These are phyloP conservation scores for Neonectria ditissima DNA, from an alignment of 2,329 filamentous ascomycete genomes.

Conservation along the genomic window DNA sequence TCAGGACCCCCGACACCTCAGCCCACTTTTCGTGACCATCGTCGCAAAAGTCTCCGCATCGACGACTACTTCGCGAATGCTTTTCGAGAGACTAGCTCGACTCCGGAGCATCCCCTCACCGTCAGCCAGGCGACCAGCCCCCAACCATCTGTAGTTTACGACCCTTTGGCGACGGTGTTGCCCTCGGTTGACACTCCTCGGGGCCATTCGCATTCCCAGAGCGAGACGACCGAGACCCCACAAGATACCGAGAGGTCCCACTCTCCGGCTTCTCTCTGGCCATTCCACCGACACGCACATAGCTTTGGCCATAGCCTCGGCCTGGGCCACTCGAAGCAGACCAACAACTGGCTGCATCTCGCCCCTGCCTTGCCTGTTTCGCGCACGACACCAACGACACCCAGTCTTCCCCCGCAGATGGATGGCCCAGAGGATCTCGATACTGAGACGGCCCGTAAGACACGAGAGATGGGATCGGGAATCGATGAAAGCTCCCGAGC, in stretches of 20 bases:
- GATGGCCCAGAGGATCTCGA: slow-evolving; percentile 58
- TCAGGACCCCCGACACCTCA: slow-evolving; percentile 62
- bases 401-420: slow-evolving; percentile 49
- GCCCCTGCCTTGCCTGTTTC: slow-evolving; percentile 40
- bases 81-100: slow-evolving; percentile 49
- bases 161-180: slow-evolving; percentile 55
- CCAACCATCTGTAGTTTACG: slow-evolving; percentile 49
- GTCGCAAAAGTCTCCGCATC: slow-evolving; percentile 66
- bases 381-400: slow-evolving; percentile 51
- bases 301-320: slow-evolving; percentile 56
- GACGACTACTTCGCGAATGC: slow-evolving; percentile 65
- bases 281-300: slow-evolving; percentile 55
- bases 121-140: slow-evolving; percentile 41
- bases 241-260: slow-evolving; percentile 40
- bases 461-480: slow-evolving; percentile 53
- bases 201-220: slow-evolving; percentile 42
- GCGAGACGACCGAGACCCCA: slow-evolving; percentile 40
- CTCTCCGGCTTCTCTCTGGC: slow-evolving; percentile 44
- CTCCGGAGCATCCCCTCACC: slow-evolving; percentile 41
- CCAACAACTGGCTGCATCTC: slow-evolving; percentile 55
- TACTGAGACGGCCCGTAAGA: slow-evolving; percentile 50
- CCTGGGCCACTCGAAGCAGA: slow-evolving; percentile 2
- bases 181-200: slow-evolving; percentile 45
- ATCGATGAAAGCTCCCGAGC: slow-evolving; percentile 65
- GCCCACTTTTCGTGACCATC: slow-evolving; percentile 58